Percentiles rank a stretch among this genome's conserved stretches.
phyloP scores from a whole-genome alignment of 805 yeast genomes.

The Cyberlindnera subsufficiens region DNA sequence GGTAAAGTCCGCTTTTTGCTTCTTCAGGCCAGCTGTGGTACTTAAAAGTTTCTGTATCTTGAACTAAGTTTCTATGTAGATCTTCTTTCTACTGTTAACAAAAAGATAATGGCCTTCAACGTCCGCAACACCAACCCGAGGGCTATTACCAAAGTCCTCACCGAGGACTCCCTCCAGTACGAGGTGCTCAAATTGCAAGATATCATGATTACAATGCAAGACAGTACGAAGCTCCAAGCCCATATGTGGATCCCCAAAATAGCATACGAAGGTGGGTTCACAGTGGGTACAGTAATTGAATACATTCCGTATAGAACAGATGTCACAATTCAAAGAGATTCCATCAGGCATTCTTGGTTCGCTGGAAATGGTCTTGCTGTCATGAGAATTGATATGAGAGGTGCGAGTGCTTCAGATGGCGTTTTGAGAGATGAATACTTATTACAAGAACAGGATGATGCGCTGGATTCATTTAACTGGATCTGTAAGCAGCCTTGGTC shows the following conservation, averaged over 20 bases:
- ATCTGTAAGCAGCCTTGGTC: constrained; percentile 35
- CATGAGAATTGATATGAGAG: constrained; percentile 42
- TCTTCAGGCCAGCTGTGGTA: no score
- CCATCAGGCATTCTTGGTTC: constrained; percentile 39
- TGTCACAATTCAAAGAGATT: constrained; percentile 40
- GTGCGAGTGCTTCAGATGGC: constrained; percentile 38
- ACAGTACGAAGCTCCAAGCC: constrained; percentile 33
- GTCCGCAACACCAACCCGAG: constrained; percentile 30
- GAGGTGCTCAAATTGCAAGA: constrained; percentile 29
- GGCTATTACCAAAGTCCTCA: constrained; percentile 20
- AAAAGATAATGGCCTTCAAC: constrained; percentile 34
- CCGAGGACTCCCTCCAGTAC: constrained; percentile 24
- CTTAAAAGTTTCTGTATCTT: no score
- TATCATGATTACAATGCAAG: constrained; percentile 32
- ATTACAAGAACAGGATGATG: constrained; percentile 38
- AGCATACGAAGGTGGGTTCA: constrained; percentile 23
- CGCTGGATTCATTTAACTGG: constrained; percentile 38
- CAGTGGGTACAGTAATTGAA: constrained; percentile 36
- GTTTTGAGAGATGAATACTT: constrained; percentile 36
- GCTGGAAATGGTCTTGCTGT: constrained; percentile 43
- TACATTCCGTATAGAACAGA: constrained; percentile 41
- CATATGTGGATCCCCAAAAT: constrained; percentile 39
- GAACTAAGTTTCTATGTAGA: no score
- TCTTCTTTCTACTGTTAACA: no score
- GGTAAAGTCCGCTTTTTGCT: no score